A percentile compares a stretch with the other conserved stretches of the same genome.
Evolutionary conservation across 352 stramenopile species (phyloP).

Genomic region (Pseudoperonospora humuli): DNA sequence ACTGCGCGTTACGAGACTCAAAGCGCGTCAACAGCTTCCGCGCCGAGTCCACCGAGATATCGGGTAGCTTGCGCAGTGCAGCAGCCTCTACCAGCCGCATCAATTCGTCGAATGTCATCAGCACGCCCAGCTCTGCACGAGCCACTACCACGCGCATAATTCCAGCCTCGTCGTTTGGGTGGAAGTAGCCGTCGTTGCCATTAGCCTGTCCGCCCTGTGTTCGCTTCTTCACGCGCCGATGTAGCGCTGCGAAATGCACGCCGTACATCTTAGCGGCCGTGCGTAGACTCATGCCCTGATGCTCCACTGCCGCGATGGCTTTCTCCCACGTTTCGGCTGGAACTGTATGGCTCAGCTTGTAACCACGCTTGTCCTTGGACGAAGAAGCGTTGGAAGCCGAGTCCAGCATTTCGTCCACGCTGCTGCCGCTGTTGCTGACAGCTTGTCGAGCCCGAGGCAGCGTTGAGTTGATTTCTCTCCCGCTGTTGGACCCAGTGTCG

Average conservation of each 20-base stretch:
- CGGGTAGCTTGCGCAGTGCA: constrained; percentile 47
- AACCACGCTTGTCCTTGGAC: constrained; percentile 26
- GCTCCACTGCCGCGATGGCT: constrained; percentile 44
- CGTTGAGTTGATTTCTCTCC: neutral
- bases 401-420: constrained; percentile 11
- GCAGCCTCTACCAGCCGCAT: constrained; percentile 46
- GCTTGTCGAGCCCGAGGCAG: neutral
- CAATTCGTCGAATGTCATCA: constrained; percentile 65
- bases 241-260: constrained; percentile 51
- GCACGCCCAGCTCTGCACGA: constrained; percentile 45
- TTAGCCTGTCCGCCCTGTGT: constrained; percentile 18
- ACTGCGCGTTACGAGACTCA: constrained; percentile 42
- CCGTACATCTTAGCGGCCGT: constrained; percentile 36
- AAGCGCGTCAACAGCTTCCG: constrained; percentile 40
- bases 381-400: constrained; percentile 5
- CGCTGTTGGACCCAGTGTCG: neutral
- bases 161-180: constrained; percentile 42
- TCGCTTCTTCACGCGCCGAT: constrained; percentile 51
- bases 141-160: constrained; percentile 51
- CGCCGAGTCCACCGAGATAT: constrained; percentile 48
- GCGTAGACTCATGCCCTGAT: constrained; percentile 52
- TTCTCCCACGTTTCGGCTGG: constrained; percentile 51
- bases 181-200: constrained; percentile 28
- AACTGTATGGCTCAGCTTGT: constrained; percentile 51
- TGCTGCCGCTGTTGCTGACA: constrained; percentile 2